A percentile compares a stretch with the other conserved stretches of the same genome.
phyloP scores from a whole-genome alignment of 106 monocot genomes.

The Chionographis japonica region DNA sequence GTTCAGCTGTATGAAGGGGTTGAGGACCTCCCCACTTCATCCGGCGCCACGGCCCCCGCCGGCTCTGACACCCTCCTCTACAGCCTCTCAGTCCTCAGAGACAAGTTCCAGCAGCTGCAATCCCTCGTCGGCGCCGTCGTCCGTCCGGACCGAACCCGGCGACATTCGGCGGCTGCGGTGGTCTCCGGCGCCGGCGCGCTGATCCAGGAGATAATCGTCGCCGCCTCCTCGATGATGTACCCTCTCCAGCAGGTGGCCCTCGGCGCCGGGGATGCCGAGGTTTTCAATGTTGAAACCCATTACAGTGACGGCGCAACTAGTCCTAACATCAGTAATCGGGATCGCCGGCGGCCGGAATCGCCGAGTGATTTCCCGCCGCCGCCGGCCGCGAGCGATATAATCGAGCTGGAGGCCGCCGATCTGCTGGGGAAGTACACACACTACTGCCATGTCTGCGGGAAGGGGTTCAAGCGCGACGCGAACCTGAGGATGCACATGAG shows the following conservation, averaged over 20 bases:
- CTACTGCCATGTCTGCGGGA: conserved; percentile 72
- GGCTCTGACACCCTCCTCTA: conserved; percentile 13
- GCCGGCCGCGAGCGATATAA: conserved; percentile 21
- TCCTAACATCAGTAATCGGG: neutral
- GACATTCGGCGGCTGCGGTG: neutral
- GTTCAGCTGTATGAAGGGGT: conserved; percentile 6
- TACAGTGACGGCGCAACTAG: neutral
- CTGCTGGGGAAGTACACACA: conserved; percentile 66
- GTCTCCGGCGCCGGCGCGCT: conserved; percentile 24
- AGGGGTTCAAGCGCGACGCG: conserved; percentile 74
- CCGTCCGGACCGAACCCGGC: neutral
- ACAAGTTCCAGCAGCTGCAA: conserved; percentile 46
- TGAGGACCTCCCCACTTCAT: conserved; percentile 6
- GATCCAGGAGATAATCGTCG: conserved; percentile 47
- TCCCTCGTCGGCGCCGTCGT: conserved; percentile 23
- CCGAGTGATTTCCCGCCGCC: no score
- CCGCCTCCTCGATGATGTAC: conserved; percentile 57
- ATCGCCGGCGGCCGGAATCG: neutral
- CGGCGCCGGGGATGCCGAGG: neutral
- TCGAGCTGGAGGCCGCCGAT: conserved; percentile 56
- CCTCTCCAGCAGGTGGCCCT: conserved; percentile 31
- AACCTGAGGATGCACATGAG: conserved; percentile 85
- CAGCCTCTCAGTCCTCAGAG: conserved; percentile 37
- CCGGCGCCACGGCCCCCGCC: neutral
- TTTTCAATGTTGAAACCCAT: no score